Evolutionary conservation across 2,329 filamentous ascomycete species (phyloP).

Genomic region (Achaetomium macrosporum): DNA sequence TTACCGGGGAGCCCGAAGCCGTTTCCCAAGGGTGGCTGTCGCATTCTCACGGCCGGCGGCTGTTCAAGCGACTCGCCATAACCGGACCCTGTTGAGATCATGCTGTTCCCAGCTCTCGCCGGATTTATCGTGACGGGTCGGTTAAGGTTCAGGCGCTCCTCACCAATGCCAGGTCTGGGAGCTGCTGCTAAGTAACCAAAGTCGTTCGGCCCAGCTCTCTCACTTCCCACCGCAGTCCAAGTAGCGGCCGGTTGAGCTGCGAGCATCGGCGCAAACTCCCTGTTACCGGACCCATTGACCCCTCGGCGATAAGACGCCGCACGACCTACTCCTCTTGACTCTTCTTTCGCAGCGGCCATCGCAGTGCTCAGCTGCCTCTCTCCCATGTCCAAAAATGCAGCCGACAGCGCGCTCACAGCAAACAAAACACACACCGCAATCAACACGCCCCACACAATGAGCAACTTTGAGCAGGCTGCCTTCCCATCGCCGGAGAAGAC

Average conservation of each 20-base stretch:
- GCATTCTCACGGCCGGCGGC: neutral
- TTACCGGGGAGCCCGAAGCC: neutral
- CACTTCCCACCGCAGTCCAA: neutral
- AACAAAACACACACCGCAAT: conserved; percentile 73
- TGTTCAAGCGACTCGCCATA: neutral
- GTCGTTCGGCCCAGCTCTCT: neutral
- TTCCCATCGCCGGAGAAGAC: conserved; percentile 40
- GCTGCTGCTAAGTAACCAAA: neutral
- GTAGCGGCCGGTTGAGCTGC: neutral
- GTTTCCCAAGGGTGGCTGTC: neutral
- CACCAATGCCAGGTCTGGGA: neutral
- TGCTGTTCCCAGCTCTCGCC: neutral
- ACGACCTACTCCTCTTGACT: neutral
- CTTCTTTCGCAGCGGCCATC: neutral
- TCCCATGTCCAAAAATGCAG: conserved; percentile 57
- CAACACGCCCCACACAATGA: conserved; percentile 79
- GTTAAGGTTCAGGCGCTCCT: conserved; percentile 5
- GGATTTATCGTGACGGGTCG: neutral
- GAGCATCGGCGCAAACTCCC: neutral
- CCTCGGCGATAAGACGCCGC: neutral
- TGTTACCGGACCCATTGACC: neutral
- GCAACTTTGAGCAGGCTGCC: conserved; percentile 73
- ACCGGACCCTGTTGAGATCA: neutral
- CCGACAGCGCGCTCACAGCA: conserved; percentile 54
- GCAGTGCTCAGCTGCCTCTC: conserved; percentile 32